Evolutionary conservation across 202 grass and related monocot genomes (phyloP).

Genomic region (Saccharum hybrid): DNA sequence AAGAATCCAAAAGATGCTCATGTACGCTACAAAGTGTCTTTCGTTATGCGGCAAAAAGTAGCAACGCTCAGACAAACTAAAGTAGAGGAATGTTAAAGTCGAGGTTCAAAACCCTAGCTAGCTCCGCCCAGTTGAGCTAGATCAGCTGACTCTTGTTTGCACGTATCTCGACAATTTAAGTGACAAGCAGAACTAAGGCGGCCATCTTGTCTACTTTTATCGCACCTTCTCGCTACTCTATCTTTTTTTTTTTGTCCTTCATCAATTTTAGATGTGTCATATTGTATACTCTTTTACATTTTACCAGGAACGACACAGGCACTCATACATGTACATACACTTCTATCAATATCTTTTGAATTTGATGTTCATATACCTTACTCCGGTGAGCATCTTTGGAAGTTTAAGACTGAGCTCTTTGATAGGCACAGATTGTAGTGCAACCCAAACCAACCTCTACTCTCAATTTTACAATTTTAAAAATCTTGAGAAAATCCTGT

Average conservation of each 20-base stretch:
- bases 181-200: too few relatives aligned
- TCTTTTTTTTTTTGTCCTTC: background rate
- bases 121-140: background rate
- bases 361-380: too few relatives aligned
- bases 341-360: too few relatives aligned
- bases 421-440: too few relatives aligned
- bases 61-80: too few relatives aligned
- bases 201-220: too few relatives aligned
- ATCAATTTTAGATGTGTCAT: background rate
- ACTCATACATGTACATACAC: background rate
- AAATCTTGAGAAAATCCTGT: too few relatives aligned
- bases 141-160: background rate
- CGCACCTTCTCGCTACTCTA: background rate
- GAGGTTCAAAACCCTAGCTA: background rate
- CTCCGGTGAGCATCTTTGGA: too few relatives aligned
- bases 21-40: background rate
- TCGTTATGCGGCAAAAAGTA: background rate
- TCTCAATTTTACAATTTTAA: too few relatives aligned
- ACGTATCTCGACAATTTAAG: background rate
- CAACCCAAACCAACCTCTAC: too few relatives aligned
- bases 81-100: background rate
- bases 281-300: background rate
- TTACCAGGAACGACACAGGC: accelerated
- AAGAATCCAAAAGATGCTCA: background rate
- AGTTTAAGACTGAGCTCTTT: too few relatives aligned